Percentiles rank a stretch among this genome's conserved stretches.
Conservation (phyloP, 768 basidiomycete species). For the Favolaschia claudopus region DNA sequence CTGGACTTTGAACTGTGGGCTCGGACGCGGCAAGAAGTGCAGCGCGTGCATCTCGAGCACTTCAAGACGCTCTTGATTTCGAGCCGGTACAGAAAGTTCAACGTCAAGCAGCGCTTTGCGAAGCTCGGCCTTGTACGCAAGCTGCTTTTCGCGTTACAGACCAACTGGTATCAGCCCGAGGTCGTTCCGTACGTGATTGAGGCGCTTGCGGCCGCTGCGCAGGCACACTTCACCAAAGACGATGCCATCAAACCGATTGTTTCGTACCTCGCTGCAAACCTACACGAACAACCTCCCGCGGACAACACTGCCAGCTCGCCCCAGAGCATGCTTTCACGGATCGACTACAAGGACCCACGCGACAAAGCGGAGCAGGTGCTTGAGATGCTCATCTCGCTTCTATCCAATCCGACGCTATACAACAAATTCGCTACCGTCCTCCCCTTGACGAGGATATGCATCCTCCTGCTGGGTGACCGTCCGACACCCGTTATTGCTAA, state of each 20-base stretch:
- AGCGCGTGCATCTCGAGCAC: slow-evolving; percentile 80
- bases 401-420: slow-evolving; percentile 64
- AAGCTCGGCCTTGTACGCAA: slow-evolving; percentile 78
- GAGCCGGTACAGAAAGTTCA: slow-evolving; percentile 82
- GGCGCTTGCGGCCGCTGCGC: slow-evolving; percentile 66
- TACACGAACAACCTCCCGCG: slow-evolving; percentile 45
- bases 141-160: slow-evolving; percentile 83
- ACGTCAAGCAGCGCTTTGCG: slow-evolving; percentile 72
- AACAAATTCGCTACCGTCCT: slow-evolving; percentile 76
- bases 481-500: slow-evolving; percentile 67
- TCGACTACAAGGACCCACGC: slow-evolving; percentile 56
- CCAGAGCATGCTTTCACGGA: slow-evolving; percentile 60
- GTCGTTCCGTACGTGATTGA: slow-evolving; percentile 59
- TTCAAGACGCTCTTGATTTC: slow-evolving; percentile 76
- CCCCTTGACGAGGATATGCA: slow-evolving; percentile 78
- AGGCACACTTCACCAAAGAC: slow-evolving; percentile 73
- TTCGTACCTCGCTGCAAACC: slow-evolving; percentile 83
- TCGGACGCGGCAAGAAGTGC: slow-evolving; percentile 72
- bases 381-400: slow-evolving; percentile 65
- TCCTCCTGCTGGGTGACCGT: slow-evolving; percentile 82
- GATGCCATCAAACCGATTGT: slow-evolving; percentile 86
- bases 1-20: slow-evolving; percentile 95
- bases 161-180: slow-evolving; percentile 74
- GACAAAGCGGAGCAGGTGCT: slow-evolving; percentile 77
- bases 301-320: slow-evolving; percentile 51